Conservation (phyloP, 2,329 filamentous ascomycete species). For the Neoarthrinium moseri region DNA sequence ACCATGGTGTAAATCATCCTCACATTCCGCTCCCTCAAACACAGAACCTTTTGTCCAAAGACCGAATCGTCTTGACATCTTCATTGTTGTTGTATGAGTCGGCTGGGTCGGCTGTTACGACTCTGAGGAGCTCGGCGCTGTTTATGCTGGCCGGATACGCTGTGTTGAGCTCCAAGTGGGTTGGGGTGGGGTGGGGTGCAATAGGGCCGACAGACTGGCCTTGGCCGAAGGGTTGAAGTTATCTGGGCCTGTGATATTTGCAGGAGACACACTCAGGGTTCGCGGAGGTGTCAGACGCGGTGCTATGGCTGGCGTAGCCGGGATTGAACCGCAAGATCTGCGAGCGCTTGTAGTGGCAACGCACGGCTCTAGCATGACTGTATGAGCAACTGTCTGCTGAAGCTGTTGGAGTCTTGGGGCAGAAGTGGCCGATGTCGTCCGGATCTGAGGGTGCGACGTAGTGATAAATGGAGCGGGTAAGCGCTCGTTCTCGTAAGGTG, state of each 20-base stretch:
- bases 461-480: slow-evolving; percentile 18
- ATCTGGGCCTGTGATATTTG: slow-evolving; percentile 39
- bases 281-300: slow-evolving; percentile 41
- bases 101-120: slow-evolving; percentile 28
- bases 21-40: too few species aligned
- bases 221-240: slow-evolving; percentile 30
- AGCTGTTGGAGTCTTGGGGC: slow-evolving; percentile 45
- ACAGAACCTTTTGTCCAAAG: slow-evolving; percentile 61
- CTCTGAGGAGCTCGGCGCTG: slow-evolving; percentile 47
- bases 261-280: slow-evolving; percentile 47
- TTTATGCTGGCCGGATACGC: slow-evolving; percentile 39
- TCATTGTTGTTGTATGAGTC: slow-evolving; percentile 40
- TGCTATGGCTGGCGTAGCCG: slow-evolving; percentile 32
- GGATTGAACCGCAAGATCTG: slow-evolving; percentile 42
- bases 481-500: slow-evolving; percentile 21
- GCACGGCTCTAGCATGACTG: slow-evolving; percentile 38
- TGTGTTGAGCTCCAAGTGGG: slow-evolving; percentile 44
- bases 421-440: slow-evolving; percentile 17
- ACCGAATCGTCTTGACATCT: slow-evolving; percentile 63
- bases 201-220: slow-evolving; percentile 45
- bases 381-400: slow-evolving; percentile 40
- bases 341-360: slow-evolving; percentile 31
- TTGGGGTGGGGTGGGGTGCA: slow-evolving; percentile 48
- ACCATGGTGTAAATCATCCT: too few species aligned
- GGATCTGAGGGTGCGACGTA: slow-evolving; percentile 19